Base-by-base conservation (phyloP, 768 basidiomycete genomes). In the Naganishia kalamii region DNA sequence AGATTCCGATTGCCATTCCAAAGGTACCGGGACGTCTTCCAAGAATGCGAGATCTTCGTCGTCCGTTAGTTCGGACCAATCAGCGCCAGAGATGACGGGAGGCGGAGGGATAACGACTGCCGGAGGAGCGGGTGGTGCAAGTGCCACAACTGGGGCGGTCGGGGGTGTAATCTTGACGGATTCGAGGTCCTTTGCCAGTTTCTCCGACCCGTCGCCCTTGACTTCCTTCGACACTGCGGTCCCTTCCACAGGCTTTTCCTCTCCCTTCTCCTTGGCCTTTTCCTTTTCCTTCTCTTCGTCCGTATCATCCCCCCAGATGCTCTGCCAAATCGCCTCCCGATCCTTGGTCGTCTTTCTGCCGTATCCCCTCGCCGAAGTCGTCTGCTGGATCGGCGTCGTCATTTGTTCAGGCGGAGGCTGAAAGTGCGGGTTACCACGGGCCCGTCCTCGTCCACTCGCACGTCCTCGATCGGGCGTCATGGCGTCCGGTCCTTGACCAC, bases 221-320 rank as follows among this genome's bases (percentile, higher is more conserved):
- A 6, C 19, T 52, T 40, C 23, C 54, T 23, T 17, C 48, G 27
- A 11, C 32, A 29, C 32, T 30, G 27, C 19, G 13, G 3, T 17
- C 48, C 27, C 32, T 49, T 30, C 48, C n/a, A 40, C 12, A 10
- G 12, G 6, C 35, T 40, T 57, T 27, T 2, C 17, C n/a, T 57
- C 54, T 12, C 23, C 27, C 27, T 30, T 17, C 48, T 40, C 37
- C 11, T 6, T 23, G 2, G n/a, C 54, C 23, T 57, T 40, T 5
- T 27, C 54, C 23, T 57, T 40, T 15, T n/a, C 33, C n/a, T 57
- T 57, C 23, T 57, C 54, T 25, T 57, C 54, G 21, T 57, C 54
- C 13, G 35, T 57, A 25, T 57, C 54, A 15, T 57, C 54, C 40
- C 54, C 54, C 54, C 54, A 57, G n/a, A 57, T 57, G 37, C 54